Base-by-base conservation (phyloP, 805 yeast genomes). In the Schizosaccharomyces cryophilus region DNA sequence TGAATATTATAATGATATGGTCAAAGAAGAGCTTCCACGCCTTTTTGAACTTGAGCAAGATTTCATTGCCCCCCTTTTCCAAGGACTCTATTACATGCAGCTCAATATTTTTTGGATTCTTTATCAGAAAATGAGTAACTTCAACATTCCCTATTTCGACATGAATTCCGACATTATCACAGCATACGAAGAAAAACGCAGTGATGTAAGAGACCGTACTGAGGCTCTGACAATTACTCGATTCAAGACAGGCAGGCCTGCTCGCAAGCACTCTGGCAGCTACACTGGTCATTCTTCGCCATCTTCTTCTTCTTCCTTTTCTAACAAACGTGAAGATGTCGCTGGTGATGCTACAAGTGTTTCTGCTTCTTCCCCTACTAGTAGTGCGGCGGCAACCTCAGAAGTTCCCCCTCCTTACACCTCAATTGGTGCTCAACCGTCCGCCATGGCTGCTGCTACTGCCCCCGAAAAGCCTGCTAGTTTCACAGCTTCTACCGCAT, bases 81-180 rank as follows among this genome's bases (percentile, higher is more conserved):
- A 90, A 67, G 84, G 94, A 61, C 83, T 93, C 72, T 93, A 93
- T 74, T 93, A 82, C 77, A 93, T 93, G 97, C 98, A 93, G 75
- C 79, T 93, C 75, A 93, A 93, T 75, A 87, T 93, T 62, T 93
- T 89, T 72, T 93, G 93, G 77, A 88, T 96, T 0, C 76, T 93
- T 64, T 89, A 86, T 75, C 84, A 79, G 69, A 80, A 85, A 67
- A 86, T 90, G 87, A 95, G 90, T 73, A 95, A 87, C 69, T 82
- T 90, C 85, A 88, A 93, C 74, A 93, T 93, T 66, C 96, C 96
- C 17, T 93, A 93, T 73, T 93, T 93, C 72, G 95, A 93, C 70
- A 76, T 93, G 69, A 42, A 61, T 13, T 62, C 59, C 54, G 97
- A 88, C 70, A 85, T 93, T 64, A 77, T 85, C 61, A 90, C 85